A percentile compares a stretch with the other conserved stretches of the same genome.
phyloP scores from a whole-genome alignment of 176 grass and related monocot genomes.

The Panicum miliaceum region DNA sequence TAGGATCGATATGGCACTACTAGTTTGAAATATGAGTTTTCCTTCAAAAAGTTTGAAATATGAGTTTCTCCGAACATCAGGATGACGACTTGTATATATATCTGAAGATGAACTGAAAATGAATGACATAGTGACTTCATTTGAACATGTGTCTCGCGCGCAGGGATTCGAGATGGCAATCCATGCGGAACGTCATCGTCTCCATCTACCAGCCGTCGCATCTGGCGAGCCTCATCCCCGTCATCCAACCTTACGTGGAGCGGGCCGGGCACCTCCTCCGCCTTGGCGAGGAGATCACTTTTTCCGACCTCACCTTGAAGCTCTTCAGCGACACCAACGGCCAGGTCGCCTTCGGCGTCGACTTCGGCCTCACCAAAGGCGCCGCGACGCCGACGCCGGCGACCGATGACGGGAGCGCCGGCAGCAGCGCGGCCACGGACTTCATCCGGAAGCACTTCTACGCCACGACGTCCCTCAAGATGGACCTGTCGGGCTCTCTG shows the following conservation, averaged over 20 bases:
- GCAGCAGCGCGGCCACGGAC: constrained; percentile 41
- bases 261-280: not conserved
- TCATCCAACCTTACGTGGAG: constrained; percentile 48
- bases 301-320: constrained; percentile 28
- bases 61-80: too few species aligned
- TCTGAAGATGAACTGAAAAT: too few species aligned
- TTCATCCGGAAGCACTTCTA: constrained; percentile 48
- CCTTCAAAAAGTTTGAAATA: too few species aligned
- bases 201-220: constrained; percentile 72
- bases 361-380: constrained; percentile 50
- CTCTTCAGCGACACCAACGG: constrained; percentile 35
- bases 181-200: constrained; percentile 57
- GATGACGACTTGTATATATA: too few species aligned
- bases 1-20: too few species aligned
- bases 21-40: too few species aligned
- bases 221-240: constrained; percentile 54
- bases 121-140: too few species aligned
- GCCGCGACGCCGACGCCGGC: not conserved
- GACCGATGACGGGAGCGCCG: not conserved
- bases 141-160: too few species aligned
- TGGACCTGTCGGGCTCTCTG: constrained; percentile 53
- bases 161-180: constrained; percentile 65
- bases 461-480: constrained; percentile 53
- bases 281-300: constrained; percentile 33
- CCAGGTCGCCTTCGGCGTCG: constrained; percentile 33